A percentile compares a stretch with the other conserved stretches of the same genome.
These are phyloP conservation scores for Boletus barrowsii DNA, from an alignment of 768 basidiomycete species.

Conservation along the genomic window DNA sequence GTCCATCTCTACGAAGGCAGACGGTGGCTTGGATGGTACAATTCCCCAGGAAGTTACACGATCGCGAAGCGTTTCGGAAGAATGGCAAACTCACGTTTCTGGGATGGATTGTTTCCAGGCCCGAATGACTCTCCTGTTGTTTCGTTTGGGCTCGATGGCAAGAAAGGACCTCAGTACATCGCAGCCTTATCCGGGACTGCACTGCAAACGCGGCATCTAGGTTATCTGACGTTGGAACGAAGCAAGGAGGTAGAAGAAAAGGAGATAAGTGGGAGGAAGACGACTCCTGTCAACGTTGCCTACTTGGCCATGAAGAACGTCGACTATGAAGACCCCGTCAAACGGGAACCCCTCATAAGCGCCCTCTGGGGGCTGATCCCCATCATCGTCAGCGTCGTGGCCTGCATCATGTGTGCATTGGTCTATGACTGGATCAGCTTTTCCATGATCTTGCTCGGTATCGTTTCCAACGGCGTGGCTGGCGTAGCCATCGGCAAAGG, in stretches of 20 bases:
- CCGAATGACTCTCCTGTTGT: slow-evolving; percentile 23
- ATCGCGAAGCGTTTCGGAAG: slow-evolving; percentile 33
- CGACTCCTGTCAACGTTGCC: slow-evolving; percentile 7
- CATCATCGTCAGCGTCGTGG: slow-evolving; percentile 19
- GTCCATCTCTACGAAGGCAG: slow-evolving; percentile 31
- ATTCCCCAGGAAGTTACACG: slow-evolving; percentile 34
- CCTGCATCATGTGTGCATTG: slow-evolving; percentile 23
- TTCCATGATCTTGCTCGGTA: slow-evolving; percentile 32
- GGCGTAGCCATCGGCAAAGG: slow-evolving; percentile 25
- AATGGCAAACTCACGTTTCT: slow-evolving; percentile 31
- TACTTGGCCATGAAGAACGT: slow-evolving; percentile 17
- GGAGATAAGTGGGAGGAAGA: slow-evolving; percentile 6
- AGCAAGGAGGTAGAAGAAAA: background rate
- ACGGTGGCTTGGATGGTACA: slow-evolving; percentile 36
- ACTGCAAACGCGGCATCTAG: slow-evolving; percentile 29
- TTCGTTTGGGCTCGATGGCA: slow-evolving; percentile 30
- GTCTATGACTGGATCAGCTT: slow-evolving; percentile 29
- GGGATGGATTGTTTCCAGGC: slow-evolving; percentile 34
- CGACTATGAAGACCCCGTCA: background rate
- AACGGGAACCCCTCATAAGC: background rate
- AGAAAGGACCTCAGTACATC: slow-evolving; percentile 27
- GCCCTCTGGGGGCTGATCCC: slow-evolving; percentile 23
- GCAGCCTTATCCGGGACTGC: slow-evolving; percentile 30
- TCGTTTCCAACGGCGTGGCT: slow-evolving; percentile 29
- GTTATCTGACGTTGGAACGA: slow-evolving; percentile 20